Evolutionary conservation across 140 eudicot genomes (phyloP).

Genomic region (Erigeron philadelphicus): DNA sequence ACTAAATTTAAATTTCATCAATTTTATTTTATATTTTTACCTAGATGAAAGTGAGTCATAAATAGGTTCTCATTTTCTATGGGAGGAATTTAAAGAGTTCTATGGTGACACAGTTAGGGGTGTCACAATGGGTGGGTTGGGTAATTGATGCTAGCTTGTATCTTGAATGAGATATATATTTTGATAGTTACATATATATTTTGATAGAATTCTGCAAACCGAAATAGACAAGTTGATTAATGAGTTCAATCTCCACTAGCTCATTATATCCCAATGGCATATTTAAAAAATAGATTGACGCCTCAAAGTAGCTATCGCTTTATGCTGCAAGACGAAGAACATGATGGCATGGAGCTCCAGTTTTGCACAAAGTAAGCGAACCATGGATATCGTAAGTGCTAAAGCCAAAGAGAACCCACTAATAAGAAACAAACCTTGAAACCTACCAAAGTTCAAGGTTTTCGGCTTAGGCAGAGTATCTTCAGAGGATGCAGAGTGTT

Average conservation of each 20-base stretch:
- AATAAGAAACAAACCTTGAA: slow-evolving; percentile 26
- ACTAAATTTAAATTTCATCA: too few relatives aligned
- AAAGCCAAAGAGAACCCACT: slow-evolving; percentile 18
- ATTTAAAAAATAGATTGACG: background rate
- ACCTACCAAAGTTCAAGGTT: slow-evolving; percentile 18
- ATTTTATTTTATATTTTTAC: too few relatives aligned
- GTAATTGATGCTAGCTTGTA: background rate
- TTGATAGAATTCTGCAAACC: background rate
- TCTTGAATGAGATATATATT: too few relatives aligned
- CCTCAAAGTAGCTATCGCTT: slow-evolving; percentile 1
- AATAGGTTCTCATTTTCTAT: too few relatives aligned
- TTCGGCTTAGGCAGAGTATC: background rate
- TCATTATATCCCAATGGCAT: slow-evolving; percentile 3
- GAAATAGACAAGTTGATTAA: background rate
- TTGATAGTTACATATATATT: background rate
- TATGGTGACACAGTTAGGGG: too few relatives aligned
- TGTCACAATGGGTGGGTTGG: too few relatives aligned
- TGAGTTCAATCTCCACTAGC: background rate
- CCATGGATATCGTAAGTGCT: slow-evolving; percentile 21
- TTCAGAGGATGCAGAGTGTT: background rate
- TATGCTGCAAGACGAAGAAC: background rate
- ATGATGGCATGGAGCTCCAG: background rate
- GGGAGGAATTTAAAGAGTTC: too few relatives aligned
- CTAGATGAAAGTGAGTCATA: too few relatives aligned
- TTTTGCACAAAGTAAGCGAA: slow-evolving; percentile 11